Conservation (phyloP, 2,329 filamentous ascomycete genomes). For the Colletotrichum caudatum region DNA sequence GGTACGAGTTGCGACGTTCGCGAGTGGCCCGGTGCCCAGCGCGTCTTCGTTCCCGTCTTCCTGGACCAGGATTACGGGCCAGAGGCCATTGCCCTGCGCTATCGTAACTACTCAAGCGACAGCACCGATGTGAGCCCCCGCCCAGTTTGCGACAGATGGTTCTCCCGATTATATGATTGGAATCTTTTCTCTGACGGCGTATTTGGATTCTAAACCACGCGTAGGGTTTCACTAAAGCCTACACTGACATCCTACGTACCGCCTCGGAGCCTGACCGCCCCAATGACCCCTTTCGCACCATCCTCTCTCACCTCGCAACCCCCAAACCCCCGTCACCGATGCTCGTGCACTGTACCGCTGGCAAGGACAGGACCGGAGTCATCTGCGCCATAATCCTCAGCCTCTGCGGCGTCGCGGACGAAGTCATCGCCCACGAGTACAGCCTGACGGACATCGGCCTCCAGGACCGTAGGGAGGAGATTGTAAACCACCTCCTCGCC, state of each 20-base stretch:
- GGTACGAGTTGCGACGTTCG: slow-evolving; percentile 46
- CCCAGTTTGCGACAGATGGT: not conserved
- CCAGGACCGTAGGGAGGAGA: slow-evolving; percentile 61
- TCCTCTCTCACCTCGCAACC: slow-evolving; percentile 67
- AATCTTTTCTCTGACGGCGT: not conserved
- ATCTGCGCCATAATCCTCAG: slow-evolving; percentile 74
- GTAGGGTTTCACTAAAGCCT: slow-evolving; percentile 72
- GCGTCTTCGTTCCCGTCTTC: slow-evolving; percentile 76
- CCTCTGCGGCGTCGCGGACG: slow-evolving; percentile 71
- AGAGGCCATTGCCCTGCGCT: slow-evolving; percentile 71
- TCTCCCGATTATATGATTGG: not conserved
- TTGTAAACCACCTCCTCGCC: slow-evolving; percentile 63
- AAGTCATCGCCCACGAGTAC: slow-evolving; percentile 75
- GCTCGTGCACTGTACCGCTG: slow-evolving; percentile 79
- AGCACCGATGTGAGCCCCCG: slow-evolving; percentile 51
- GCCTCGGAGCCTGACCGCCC: slow-evolving; percentile 53
- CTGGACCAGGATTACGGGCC: slow-evolving; percentile 70
- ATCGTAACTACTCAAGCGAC: slow-evolving; percentile 68
- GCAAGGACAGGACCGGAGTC: slow-evolving; percentile 82
- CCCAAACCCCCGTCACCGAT: slow-evolving; percentile 59
- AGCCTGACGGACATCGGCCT: slow-evolving; percentile 74
- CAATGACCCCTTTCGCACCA: slow-evolving; percentile 58
- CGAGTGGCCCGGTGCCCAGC: slow-evolving; percentile 54
- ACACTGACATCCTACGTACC: slow-evolving; percentile 69
- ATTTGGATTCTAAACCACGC: slow-evolving; percentile 16